phyloP scores from a whole-genome alignment of 2,329 filamentous ascomycete genomes.

The Trichoderma pleuroti region DNA sequence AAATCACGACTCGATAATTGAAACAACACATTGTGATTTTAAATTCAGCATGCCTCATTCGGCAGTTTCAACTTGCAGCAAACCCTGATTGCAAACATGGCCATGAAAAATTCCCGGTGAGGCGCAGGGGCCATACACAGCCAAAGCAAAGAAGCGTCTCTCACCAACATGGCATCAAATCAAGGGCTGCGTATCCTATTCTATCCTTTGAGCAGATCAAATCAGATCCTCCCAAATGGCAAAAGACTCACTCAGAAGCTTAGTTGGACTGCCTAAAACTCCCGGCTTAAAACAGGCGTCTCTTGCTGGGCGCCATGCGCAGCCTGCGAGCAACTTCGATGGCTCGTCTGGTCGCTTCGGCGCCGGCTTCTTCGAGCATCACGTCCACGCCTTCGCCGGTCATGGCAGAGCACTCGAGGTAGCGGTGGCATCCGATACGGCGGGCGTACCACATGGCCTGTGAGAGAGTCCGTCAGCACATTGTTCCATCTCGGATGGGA shows the following conservation, averaged over 20 bases:
- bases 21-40: neutral
- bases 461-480: neutral
- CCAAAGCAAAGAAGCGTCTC: neutral
- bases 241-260: neutral
- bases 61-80: neutral
- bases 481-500: neutral
- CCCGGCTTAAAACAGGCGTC: constrained; percentile 18
- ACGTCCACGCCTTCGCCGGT: constrained; percentile 35
- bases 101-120: neutral
- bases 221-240: neutral
- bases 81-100: neutral
- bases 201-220: neutral
- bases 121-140: neutral
- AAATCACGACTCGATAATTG: neutral
- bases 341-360: constrained; percentile 25
- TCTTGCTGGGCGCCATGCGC: constrained; percentile 21
- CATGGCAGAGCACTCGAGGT: constrained; percentile 36
- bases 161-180: neutral
- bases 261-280: no score
- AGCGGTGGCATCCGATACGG: constrained; percentile 30
- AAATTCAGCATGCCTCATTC: neutral
- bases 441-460: constrained; percentile 34
- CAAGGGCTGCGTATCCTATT: neutral
- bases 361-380: constrained; percentile 29
- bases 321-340: constrained; percentile 21